Conservation (phyloP, 805 yeast genomes). For the Hermanozyma aechmeae region DNA sequence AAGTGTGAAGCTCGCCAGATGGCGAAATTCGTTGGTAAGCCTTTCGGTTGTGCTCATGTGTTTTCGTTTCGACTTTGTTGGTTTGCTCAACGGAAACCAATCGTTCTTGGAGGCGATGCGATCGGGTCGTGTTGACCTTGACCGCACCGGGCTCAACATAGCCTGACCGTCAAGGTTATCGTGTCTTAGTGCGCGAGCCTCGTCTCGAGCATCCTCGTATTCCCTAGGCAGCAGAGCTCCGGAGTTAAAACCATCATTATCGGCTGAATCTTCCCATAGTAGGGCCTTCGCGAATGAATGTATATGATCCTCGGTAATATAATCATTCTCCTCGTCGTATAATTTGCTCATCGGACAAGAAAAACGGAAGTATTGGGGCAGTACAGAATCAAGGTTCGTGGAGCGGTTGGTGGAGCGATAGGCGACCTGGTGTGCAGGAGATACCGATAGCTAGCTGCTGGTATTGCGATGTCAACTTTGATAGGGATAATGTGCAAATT, state of each 20-base stretch:
- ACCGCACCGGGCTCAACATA: background rate
- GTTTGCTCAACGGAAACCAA: conserved; percentile 17
- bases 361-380: background rate
- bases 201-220: background rate
- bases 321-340: conserved; percentile 17
- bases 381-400: too few relatives aligned
- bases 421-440: too few relatives aligned
- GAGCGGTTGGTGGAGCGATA: too few relatives aligned
- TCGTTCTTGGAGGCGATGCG: conserved; percentile 15
- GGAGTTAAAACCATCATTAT: conserved; percentile 8
- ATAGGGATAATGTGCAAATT: too few relatives aligned
- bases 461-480: too few relatives aligned
- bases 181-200: background rate
- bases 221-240: too few relatives aligned
- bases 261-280: conserved; percentile 24
- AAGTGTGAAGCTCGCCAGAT: conserved; percentile 25
- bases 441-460: too few relatives aligned
- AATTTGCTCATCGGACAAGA: background rate
- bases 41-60: conserved; percentile 5
- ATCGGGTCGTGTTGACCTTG: conserved; percentile 5
- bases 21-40: conserved; percentile 27
- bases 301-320: conserved; percentile 26
- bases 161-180: background rate
- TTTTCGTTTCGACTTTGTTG: background rate
- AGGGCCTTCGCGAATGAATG: conserved; percentile 32